Conservation (phyloP, 306 rosid species). For the Pterocarpus santalinus region DNA sequence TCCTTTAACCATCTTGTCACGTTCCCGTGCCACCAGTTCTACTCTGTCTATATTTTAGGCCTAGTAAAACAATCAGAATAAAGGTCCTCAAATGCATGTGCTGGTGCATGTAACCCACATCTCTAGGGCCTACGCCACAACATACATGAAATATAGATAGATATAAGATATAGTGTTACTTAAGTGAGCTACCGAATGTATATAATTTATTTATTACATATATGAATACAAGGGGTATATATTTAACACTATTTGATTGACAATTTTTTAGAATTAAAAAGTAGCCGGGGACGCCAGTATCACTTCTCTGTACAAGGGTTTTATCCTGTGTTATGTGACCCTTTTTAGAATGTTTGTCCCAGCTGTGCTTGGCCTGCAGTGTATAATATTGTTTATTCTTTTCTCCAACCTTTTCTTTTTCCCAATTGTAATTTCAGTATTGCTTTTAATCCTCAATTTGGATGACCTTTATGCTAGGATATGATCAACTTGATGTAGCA, state of each 20-base stretch:
- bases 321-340: neutral
- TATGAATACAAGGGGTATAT: neutral
- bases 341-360: slow-evolving; percentile 37
- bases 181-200: neutral
- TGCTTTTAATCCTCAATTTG: neutral
- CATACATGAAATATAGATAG: neutral
- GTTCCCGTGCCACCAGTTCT: slow-evolving; percentile 18
- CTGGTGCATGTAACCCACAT: neutral
- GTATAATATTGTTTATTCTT: neutral
- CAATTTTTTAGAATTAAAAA: neutral
- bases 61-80: neutral
- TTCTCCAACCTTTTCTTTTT: neutral
- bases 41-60: neutral
- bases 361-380: slow-evolving; percentile 7
- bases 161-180: neutral
- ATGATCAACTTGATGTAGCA: slow-evolving; percentile 27
- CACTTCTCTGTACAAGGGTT: slow-evolving; percentile 5
- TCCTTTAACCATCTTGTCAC: slow-evolving; percentile 5
- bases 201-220: neutral
- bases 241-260: neutral
- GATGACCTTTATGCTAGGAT: neutral
- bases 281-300: neutral
- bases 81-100: neutral
- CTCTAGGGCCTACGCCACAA: slow-evolving; percentile 8
- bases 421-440: neutral